Base-by-base conservation (phyloP, 306 rosid genomes). In the Medicago ruthenica region DNA sequence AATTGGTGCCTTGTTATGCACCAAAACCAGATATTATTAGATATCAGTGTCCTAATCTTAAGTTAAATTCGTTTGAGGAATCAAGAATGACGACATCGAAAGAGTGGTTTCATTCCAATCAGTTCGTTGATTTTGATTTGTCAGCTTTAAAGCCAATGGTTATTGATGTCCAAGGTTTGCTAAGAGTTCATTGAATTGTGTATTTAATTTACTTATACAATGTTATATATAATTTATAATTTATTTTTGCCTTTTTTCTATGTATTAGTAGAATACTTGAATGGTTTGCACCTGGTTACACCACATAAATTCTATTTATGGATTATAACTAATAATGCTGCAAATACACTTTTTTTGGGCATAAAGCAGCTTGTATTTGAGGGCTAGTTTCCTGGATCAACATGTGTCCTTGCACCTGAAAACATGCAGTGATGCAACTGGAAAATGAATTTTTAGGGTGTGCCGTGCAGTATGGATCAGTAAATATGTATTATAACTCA, bases 111-210 rank as follows among this genome's bases (percentile, higher is more conserved):
- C 44, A 53, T 62, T 71, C 84, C 9, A 75, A 78, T 68, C 87
- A 81, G 60, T 81, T 81, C 75, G 73, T 82, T 53, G 81, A 83
- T 65, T 21, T 87, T 81, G 80, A 83, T 76, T 68, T 80, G 10
- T 83, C 81, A 65, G 81, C 77, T 76, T 85, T 74, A 82, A 83
- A 75, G 82, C 91, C 89, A 13, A 17, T 82, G 70, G 62, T 82
- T 70, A 40, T 76, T 54, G 91, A 83, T 41, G 55, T 78, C 40
- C 88, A 86, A 86, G 93, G 98, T 92, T 85, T 79, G 96, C 16
- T n/a, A n/a, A 31, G 21, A 51, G 31, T 60, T 76, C 12, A 31
- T 13, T 75, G 44, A 69, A 54, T 69, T 74, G 47, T 73, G 70
- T 81, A 60, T 74, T 65, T 78, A 70, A 48, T 74, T 61, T 54